phyloP scores from a whole-genome alignment of 1,284 basidiomycete genomes.

The Amylostereum chailletii region DNA sequence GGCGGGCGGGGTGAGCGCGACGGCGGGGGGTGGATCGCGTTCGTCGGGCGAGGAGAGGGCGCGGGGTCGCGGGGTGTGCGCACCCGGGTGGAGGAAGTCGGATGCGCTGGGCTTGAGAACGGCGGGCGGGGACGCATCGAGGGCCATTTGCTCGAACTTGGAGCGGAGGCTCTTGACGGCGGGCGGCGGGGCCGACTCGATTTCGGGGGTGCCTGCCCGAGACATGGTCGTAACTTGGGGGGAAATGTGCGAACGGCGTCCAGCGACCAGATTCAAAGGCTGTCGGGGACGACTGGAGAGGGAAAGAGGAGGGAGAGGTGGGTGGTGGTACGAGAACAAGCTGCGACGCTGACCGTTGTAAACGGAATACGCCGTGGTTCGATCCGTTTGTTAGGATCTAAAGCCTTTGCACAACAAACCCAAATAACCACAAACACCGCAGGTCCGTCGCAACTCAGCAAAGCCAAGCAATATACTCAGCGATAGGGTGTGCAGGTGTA shows the following conservation, averaged over 20 bases:
- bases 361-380: no score
- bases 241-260: no score
- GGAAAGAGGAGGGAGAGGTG: not conserved
- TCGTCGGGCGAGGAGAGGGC: constrained; percentile 21
- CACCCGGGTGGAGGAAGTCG: constrained; percentile 20
- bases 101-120: constrained; percentile 11
- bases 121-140: constrained; percentile 15
- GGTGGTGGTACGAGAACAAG: no score
- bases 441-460: not conserved
- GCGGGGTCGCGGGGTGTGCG: constrained; percentile 29
- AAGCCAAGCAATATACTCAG: not conserved
- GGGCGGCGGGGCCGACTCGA: constrained; percentile 41
- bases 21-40: not conserved
- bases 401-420: not conserved
- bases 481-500: no score
- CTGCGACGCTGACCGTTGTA: no score
- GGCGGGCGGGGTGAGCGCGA: not conserved
- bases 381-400: not conserved
- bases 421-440: not conserved
- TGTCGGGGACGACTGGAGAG: no score
- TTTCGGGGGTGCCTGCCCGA: constrained; percentile 7
- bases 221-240: not conserved
- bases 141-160: constrained; percentile 54
- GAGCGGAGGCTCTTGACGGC: constrained; percentile 62
- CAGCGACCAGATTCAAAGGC: no score